Base-by-base conservation (phyloP, 108 stramenopile species). In the Nitzschia inconspicua region DNA sequence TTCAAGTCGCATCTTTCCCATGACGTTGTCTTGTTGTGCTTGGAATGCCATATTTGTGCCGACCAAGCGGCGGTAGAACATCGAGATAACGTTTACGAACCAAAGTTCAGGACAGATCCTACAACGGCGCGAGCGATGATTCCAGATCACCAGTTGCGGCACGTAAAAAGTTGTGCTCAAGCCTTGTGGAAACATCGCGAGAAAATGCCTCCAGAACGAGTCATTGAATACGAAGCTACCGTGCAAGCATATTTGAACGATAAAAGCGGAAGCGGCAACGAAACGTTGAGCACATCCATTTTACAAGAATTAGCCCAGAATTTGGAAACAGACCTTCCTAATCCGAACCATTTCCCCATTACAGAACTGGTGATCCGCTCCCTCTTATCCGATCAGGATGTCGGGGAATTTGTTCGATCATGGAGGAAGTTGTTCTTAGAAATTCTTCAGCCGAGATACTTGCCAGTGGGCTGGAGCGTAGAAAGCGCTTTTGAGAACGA, bases 1-100 rank as follows among this genome's bases (percentile, higher is more conserved):
- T 93, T 79, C 80, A 93, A 93, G 49, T 77, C 85, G 5, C 92
- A 89, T 61, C 53, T 84, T 67, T 82, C 86, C 4, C 88, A 89
- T 71, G 92, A 93, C 63, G 70, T 89, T 25, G 92, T 89, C 36
- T 64, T 93, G 3, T 29, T 93, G 6, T 93, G 92, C 63, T 66
- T 81, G 4, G 78, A 80, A 3, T 93, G 92, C 66, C 86, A 89
- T 74, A 16, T 89, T 4, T 43, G 57, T n/a, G 65, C 64, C 24
- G 86, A 85, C 24, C 55, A 70, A 54, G 54, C 63, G 3, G 52
- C 79, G 3, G 73, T 85, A 32, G 24, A 40, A 41, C 68, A 74
- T 7, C 73, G 72, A 68, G 77, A 82, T 18, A 36, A 69, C 30
- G 14, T 78, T 23, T 54, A 54, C 29, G 77, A 78, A 43, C 34